These are phyloP conservation scores for Cutaneotrichosporon daszewskae DNA, from an alignment of 1,284 basidiomycete species.

Conservation along the genomic window DNA sequence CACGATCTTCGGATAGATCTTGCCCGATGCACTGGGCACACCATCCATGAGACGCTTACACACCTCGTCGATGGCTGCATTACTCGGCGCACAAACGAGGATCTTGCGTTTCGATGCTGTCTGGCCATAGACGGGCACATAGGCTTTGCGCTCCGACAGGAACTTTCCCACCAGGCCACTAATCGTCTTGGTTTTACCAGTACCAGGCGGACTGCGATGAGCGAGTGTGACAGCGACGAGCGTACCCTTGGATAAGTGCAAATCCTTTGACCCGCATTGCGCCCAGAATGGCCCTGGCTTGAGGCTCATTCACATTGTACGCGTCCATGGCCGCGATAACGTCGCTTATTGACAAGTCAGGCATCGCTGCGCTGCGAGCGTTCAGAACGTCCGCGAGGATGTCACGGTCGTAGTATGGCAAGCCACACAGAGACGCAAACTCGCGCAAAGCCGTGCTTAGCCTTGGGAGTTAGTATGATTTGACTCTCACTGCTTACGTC, in stretches of 20 bases:
- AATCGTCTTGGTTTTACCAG: conserved; percentile 98
- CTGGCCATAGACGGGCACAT: conserved; percentile 52
- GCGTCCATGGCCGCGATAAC: conserved; percentile 62
- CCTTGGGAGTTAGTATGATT: conserved; percentile 49
- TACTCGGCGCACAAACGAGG: conserved; percentile 93
- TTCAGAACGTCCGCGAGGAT: conserved; percentile 64
- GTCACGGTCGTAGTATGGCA: conserved; percentile 68
- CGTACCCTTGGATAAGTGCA: conserved; percentile 86
- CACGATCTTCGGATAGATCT: conserved; percentile 69
- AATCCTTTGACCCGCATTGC: conserved; percentile 74
- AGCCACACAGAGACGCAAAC: conserved; percentile 75
- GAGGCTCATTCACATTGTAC: conserved; percentile 85
- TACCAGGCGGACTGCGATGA: conserved; percentile 77
- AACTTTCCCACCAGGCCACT: conserved; percentile 87
- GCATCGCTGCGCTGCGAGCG: conserved; percentile 56
- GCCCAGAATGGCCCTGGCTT: conserved; percentile 81
- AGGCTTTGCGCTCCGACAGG: conserved; percentile 57
- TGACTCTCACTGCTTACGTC: conserved; percentile 57
- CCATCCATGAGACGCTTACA: conserved; percentile 79
- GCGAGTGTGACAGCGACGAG: background rate
- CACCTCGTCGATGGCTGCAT: conserved; percentile 97
- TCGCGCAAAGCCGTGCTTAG: conserved; percentile 88
- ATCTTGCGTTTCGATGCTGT: conserved; percentile 64
- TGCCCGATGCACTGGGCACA: conserved; percentile 57
- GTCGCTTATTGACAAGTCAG: conserved; percentile 54